phyloP scores from a whole-genome alignment of 2,329 filamentous ascomycete species.

The Furcasterigmium furcatum region DNA sequence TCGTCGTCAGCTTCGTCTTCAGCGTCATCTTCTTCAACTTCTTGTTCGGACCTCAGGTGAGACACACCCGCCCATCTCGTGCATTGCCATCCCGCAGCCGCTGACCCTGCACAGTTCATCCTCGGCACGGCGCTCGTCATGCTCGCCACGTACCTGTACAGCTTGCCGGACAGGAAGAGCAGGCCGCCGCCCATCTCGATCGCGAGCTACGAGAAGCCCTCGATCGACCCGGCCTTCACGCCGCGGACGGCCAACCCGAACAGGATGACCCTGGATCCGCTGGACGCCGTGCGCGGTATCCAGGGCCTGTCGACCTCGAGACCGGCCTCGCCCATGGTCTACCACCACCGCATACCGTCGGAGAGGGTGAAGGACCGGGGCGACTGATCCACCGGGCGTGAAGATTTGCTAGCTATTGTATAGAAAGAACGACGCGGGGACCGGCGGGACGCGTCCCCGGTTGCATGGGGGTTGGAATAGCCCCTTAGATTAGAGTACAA shows the following conservation, averaged over 20 bases:
- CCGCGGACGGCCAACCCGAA: conserved; percentile 26
- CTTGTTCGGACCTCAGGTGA: conserved; percentile 66
- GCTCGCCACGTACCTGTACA: conserved; percentile 82
- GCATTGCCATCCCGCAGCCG: not conserved
- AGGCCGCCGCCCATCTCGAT: conserved; percentile 66
- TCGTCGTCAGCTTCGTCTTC: conserved; percentile 80
- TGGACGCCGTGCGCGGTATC: conserved; percentile 31
- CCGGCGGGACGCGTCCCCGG: too few species aligned
- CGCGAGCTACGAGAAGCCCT: conserved; percentile 74
- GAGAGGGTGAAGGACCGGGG: conserved; percentile 10
- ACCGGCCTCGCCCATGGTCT: conserved; percentile 42
- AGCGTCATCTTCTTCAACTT: conserved; percentile 87
- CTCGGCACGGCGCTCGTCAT: conserved; percentile 77
- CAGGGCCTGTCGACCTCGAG: conserved; percentile 39
- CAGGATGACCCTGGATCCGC: conserved; percentile 34
- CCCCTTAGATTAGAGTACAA: not conserved
- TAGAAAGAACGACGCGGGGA: too few species aligned
- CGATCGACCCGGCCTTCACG: conserved; percentile 47
- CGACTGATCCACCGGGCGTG: conserved; percentile 3
- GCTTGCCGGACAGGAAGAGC: conserved; percentile 57
- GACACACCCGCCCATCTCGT: conserved; percentile 25
- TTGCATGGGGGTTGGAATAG: not conserved
- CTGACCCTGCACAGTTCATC: conserved; percentile 61
- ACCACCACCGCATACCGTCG: conserved; percentile 11
- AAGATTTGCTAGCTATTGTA: not conserved